phyloP scores from a whole-genome alignment of 169 alveolate genomes.

The Plasmodium blacklocki region DNA sequence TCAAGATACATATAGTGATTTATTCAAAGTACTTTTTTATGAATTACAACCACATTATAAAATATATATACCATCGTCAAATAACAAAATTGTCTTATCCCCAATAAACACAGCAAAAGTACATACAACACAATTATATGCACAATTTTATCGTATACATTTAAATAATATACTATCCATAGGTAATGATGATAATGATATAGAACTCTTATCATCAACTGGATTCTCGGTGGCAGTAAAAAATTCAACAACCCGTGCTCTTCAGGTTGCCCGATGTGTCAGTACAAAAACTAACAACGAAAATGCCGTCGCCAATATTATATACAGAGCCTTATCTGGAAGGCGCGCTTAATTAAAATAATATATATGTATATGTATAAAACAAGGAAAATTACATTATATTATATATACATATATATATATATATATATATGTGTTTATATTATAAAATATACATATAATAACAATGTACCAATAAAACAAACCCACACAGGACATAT shows the following conservation, averaged over 20 bases:
- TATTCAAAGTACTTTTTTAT: background rate
- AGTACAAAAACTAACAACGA: constrained; percentile 42
- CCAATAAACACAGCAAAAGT: constrained; percentile 53
- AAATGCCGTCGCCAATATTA: constrained; percentile 48
- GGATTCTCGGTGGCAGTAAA: constrained; percentile 62
- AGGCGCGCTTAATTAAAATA: background rate
- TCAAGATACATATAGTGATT: constrained; percentile 9
- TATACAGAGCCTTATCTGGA: constrained; percentile 27
- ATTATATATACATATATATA: background rate
- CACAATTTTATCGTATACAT: constrained; percentile 34
- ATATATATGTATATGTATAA: background rate
- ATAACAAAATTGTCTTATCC: constrained; percentile 7
- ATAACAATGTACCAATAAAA: too few species aligned
- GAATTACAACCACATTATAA: constrained; percentile 28
- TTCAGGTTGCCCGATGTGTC: constrained; percentile 22
- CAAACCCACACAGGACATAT: too few species aligned
- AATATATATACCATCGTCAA: constrained; percentile 14
- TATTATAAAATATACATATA: too few species aligned
- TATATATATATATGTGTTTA: too few species aligned
- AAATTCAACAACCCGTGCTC: constrained; percentile 7
- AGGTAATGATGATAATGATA: constrained; percentile 47
- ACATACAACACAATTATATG: constrained; percentile 7
- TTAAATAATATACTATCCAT: constrained; percentile 30
- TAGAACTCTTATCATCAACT: constrained; percentile 43
- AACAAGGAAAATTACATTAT: background rate